Evolutionary conservation across 495 filamentous ascomycete species (phyloP), one percentile per base, ranked within the genome.

Genomic region (Aspergillus sclerotiicarbonarius): DNA sequence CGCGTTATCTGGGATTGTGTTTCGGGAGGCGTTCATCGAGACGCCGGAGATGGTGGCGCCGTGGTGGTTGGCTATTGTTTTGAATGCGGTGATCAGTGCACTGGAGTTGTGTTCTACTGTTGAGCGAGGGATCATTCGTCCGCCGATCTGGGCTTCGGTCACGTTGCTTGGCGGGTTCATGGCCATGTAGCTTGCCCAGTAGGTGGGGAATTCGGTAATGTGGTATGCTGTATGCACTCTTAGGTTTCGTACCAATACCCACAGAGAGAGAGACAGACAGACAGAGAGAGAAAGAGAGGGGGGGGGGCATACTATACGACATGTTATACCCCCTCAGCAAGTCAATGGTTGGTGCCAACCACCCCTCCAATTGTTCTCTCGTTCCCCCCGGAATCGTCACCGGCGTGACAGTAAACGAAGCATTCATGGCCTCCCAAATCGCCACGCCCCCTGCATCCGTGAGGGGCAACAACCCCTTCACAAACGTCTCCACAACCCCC

Each of bases 71-170:
- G 62, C 71, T 78, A 48, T 37, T 8, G 0, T 16, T 9, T 16
- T 10, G 39, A 48, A 37, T 2, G 43, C 43, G 6, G 20, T 3
- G 2, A 56, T 37, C 4, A 56, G n/a, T 0, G 15, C 30, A 3
- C 20, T 6, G 21, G 35, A 25, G 48, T 79, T 77, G 6, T 60
- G 52, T 1, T 70, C 60, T 21, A 80, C 71, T 0, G 78, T 65
- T 15, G 58, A 41, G 15, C 71, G 70, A 6, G 84, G 83, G 45
- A 86, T 78, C 7, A 87, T 71, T 4, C 85, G 74, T 9, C 83
- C 82, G 15, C 82, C 83, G 51, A 77, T 69, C 45, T 81, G 74
- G 47, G 71, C 70, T 21, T 72, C 74, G 37, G 74, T 73, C 51
- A 79, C 71, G 19, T 74, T 63, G 57, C 75, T 45, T 55, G 60